Evolutionary conservation across 306 rosid species (phyloP), one percentile per base, ranked within the genome.

Genomic region (Castanea crenata): DNA sequence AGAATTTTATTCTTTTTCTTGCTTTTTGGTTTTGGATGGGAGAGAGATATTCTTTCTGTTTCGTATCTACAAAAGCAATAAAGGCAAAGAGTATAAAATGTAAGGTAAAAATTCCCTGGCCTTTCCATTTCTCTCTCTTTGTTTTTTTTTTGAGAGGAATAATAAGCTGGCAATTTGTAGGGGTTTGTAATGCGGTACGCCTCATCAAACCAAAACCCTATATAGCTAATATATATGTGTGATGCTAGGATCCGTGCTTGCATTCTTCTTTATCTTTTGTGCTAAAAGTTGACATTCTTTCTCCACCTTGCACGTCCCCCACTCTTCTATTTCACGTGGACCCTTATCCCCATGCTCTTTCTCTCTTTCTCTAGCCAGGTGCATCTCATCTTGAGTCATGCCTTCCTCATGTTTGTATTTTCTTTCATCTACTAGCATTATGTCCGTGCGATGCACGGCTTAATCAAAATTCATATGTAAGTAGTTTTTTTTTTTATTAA

Each of bases 231-330:
- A 4, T 64, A 31, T 34, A 32, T 67, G 92, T 67, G 92, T 27
- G 89, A 91, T 89, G 95, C 92, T 38, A 87, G 80, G 93, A 90
- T 72, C 89, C 90, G 89, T 18, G 92, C 72, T 55, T 35, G 89
- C 79, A 32, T 75, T 78, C 76, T 13, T 68, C 25, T 76, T 71
- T 80, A 72, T 77, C 63, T 75, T 71, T 46, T 84, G 69, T 64
- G 13, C 29, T 70, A 57, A 83, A 85, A 91, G 87, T 77, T 78
- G 79, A 84, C 84, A 79, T 89, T 86, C 87, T 78, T 63, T 76
- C 71, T 61, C 79, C 90, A 69, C 67, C 82, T 80, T 44, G 52
- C 63, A n/a, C 70, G 69, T n/a, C 83, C 76, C 35, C 20, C 55
- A 7, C n/a, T 9, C 9, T 29, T 13, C 11, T 34, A 14, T n/a